phyloP scores from a whole-genome alignment of 345 rosid genomes.

The Populus nigra region DNA sequence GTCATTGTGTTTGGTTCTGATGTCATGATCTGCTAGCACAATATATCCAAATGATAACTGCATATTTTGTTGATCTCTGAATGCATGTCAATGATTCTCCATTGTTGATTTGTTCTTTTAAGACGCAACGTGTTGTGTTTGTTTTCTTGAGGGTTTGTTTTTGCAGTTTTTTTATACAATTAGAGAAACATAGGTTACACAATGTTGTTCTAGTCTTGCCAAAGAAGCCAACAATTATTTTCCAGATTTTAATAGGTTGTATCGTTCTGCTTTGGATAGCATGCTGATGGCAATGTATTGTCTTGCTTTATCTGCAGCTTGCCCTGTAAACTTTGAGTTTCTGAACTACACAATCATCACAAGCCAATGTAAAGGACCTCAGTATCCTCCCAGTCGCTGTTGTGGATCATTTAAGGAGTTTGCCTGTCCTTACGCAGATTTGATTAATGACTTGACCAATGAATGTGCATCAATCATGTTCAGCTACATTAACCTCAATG shows the following conservation, averaged over 20 bases:
- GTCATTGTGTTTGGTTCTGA: background rate
- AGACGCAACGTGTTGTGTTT: background rate
- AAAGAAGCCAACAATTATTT: background rate
- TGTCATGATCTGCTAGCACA: background rate
- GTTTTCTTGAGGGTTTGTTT: background rate
- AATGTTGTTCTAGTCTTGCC: background rate
- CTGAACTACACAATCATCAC: conserved; percentile 29
- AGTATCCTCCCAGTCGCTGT: conserved; percentile 11
- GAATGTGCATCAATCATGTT: conserved; percentile 33
- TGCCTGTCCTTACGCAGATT: conserved; percentile 21
- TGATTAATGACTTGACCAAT: conserved; percentile 21
- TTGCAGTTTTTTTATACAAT: background rate
- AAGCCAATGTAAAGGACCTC: conserved; percentile 27
- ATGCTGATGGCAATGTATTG: background rate
- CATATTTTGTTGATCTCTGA: background rate
- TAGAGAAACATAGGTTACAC: background rate
- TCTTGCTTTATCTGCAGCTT: conserved; percentile 18
- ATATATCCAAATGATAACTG: background rate
- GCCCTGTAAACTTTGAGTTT: conserved; percentile 29
- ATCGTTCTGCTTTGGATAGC: background rate
- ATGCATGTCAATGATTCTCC: background rate
- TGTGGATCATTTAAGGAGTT: conserved; percentile 22
- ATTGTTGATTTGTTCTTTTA: background rate
- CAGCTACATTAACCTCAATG: conserved; percentile 33
- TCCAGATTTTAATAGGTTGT: background rate